phyloP scores from a whole-genome alignment of 164 flowering plant species.

The Vitis riparia region DNA sequence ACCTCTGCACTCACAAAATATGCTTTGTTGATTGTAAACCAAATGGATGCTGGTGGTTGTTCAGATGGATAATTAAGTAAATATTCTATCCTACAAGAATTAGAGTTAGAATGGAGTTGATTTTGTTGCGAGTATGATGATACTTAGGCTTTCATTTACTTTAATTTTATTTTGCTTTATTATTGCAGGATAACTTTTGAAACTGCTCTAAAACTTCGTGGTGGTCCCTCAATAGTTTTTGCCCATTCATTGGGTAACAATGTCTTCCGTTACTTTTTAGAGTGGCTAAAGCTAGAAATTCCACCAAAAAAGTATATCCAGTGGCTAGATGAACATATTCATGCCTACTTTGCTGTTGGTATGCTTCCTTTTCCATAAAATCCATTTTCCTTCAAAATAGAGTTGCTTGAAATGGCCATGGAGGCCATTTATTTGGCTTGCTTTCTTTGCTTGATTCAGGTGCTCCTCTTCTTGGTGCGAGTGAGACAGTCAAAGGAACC shows the following conservation, averaged over 20 bases:
- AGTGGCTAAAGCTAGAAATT: constrained; percentile 97
- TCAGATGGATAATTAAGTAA: too few relatives aligned
- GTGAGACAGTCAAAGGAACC: constrained; percentile 65
- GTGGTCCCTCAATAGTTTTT: constrained; percentile 95
- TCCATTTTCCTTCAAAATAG: constrained; percentile 7
- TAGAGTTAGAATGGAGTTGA: background rate
- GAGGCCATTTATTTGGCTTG: constrained; percentile 6
- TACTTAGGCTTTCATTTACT: background rate
- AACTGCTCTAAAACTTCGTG: constrained; percentile 93
- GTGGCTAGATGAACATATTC: constrained; percentile 95
- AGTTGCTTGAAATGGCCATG: constrained; percentile 3
- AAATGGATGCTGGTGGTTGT: too few relatives aligned
- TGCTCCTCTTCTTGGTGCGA: constrained; percentile 90
- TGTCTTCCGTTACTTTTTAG: constrained; percentile 94
- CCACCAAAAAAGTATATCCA: constrained; percentile 78
- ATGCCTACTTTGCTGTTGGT: constrained; percentile 99
- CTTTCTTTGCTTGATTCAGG: constrained; percentile 43
- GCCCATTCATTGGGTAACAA: constrained; percentile 96
- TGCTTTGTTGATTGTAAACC: too few relatives aligned
- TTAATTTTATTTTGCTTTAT: too few relatives aligned
- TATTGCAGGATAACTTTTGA: constrained; percentile 84
- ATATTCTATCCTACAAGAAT: background rate
- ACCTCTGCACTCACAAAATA: too few relatives aligned
- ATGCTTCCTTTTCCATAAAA: constrained; percentile 21
- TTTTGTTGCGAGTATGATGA: background rate